A percentile compares a stretch with the other conserved stretches of the same genome.
Conservation (phyloP, 352 stramenopile genomes). For the Phytophthora citrophthora region DNA sequence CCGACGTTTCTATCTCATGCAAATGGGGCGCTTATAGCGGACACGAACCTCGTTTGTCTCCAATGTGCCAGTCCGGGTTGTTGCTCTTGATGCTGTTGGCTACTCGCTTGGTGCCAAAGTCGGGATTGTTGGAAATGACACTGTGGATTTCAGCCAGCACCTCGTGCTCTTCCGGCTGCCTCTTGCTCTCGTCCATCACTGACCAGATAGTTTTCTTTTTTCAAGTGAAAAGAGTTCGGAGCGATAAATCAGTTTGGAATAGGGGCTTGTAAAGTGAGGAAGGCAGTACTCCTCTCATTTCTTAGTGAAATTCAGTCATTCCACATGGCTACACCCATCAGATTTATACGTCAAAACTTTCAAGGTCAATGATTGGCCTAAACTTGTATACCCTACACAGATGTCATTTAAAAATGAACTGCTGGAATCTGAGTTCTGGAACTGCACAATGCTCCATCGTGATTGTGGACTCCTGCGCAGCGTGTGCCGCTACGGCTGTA, state of each 20-base stretch:
- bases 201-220: conserved; percentile 19
- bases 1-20: conserved; percentile 8
- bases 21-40: conserved; percentile 9
- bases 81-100: conserved; percentile 60
- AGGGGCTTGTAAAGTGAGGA: neutral
- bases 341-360: neutral
- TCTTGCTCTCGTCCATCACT: conserved; percentile 57
- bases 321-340: neutral
- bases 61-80: conserved; percentile 74
- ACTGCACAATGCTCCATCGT: neutral
- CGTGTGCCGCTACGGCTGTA: neutral
- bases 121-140: conserved; percentile 62
- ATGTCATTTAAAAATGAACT: neutral
- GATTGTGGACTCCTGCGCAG: neutral
- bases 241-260: conserved; percentile 29
- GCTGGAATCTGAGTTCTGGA: conserved; percentile 1
- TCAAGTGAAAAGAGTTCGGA: conserved; percentile 8
- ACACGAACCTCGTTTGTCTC: conserved; percentile 73
- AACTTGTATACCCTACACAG: neutral
- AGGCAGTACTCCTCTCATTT: neutral
- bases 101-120: conserved; percentile 79
- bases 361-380: neutral
- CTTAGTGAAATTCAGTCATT: conserved; percentile 3
- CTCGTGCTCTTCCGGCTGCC: conserved; percentile 67
- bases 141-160: conserved; percentile 62